Evolutionary conservation across 2,329 filamentous ascomycete species (phyloP).

Genomic region (Colletotrichum acutatum): DNA sequence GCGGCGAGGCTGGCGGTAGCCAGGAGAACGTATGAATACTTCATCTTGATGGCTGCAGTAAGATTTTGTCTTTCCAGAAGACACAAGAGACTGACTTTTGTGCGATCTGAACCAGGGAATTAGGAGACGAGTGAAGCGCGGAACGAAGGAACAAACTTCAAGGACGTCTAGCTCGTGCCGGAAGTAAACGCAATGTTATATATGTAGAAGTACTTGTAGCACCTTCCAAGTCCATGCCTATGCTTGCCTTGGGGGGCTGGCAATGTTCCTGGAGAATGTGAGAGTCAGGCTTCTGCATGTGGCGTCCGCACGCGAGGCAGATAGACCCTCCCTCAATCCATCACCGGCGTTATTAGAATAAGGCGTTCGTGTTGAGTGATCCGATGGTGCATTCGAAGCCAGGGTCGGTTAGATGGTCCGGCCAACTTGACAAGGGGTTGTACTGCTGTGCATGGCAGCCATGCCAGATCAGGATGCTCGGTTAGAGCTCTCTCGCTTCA

Average conservation of each 20-base stretch:
- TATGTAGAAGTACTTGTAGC: background rate
- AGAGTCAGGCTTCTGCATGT: constrained; percentile 22
- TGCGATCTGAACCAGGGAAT: background rate
- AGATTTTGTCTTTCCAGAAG: background rate
- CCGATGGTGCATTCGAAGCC: constrained; percentile 4
- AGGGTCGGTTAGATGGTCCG: constrained; percentile 11
- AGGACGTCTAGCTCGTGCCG: background rate
- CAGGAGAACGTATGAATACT: constrained; percentile 33
- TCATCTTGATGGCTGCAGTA: constrained; percentile 27
- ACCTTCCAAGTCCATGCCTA: background rate
- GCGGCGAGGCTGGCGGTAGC: constrained; percentile 27
- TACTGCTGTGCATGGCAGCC: background rate
- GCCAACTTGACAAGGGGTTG: background rate
- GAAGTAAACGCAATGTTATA: background rate
- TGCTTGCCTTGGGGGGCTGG: background rate
- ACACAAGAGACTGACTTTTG: background rate
- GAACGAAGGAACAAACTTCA: background rate
- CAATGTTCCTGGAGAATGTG: background rate
- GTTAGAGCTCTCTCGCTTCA: constrained; percentile 6
- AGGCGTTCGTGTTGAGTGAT: constrained; percentile 23
- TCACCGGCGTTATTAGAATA: background rate
- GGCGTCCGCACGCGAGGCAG: background rate
- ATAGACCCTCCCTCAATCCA: background rate
- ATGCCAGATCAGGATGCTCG: constrained; percentile 21
- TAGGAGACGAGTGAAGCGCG: background rate